Base-by-base conservation (phyloP, 805 yeast genomes). In the Alloascoidea africana region DNA sequence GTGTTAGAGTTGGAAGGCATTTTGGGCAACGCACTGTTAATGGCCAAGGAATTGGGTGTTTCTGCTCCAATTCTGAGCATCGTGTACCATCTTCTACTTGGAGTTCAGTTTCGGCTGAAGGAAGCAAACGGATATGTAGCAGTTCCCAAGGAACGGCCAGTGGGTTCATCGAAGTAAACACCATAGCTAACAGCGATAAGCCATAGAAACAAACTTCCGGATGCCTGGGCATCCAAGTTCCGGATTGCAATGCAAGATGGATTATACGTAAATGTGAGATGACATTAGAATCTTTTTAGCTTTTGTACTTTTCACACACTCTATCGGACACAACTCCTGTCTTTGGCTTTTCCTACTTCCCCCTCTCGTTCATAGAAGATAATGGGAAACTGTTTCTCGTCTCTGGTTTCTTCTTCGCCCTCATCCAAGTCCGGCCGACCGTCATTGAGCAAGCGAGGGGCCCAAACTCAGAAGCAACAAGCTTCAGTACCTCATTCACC, bases 1-100 rank as follows among this genome's bases (percentile, higher is more conserved):
- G 73, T 74, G 36, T 68, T 81, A 45, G 93, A 83, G 53, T 54
- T 75, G 18, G 86, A 81, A 48, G 78, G 70, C 16, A 76, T 83
- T 42, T 57, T 80, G 37, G 87, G 89, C 3, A 81, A 76, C 47
- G 63, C 79, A 0, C 47, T 79, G 37, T 53, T 53, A 14, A 60
- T 68, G 32, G 81, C 78, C 5, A 55, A 58, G 33, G 63, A 63
- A 43, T 49, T 62, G 40, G 58, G 63, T 0, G 66, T 75, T 5
- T 46, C 52, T 17, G 65, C 85, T 0, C 94, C 94, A 1, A 59
- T 64, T 2, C 64, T 85, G 39, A 52, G 62, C 2, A 52, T 73
- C 38, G 44, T 84, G 16, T 82, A 83, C 53, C 54, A 62, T 18
- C 59, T 83, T 39, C 62, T 82, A 42, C 64, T 66, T 34, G 66